Base-by-base conservation (phyloP, 345 rosid genomes). In the Euclidium syriacum region DNA sequence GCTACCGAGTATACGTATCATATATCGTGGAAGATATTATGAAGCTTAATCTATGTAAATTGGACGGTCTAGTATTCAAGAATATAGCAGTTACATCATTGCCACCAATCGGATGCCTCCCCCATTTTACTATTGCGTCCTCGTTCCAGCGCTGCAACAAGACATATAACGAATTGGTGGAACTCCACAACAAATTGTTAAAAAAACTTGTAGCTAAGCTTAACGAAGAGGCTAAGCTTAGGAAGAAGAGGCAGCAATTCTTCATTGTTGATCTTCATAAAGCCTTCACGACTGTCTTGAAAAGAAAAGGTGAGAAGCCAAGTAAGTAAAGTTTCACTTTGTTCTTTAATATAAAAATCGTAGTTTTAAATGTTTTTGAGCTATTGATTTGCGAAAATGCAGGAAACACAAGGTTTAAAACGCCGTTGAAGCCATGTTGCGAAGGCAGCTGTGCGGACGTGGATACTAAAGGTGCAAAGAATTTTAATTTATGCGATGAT, bases 81-180 rank as follows among this genome's bases (percentile, higher is more conserved):
- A 84, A 73, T 59, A 38, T 89, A 26, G 78, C 52, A 1, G 77
- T 83, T 14, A 36, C 72, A 0, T 43, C 73, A 9, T 53, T 89
- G 15, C 82, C 57, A 8, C 96, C 96, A 1, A 32, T 83, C 16
- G 96, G 96, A 0, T 89, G 96, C 68, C 86, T 89, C 32, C 97
- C 97, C 3, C 22, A 0, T 0, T 57, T 22, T 41, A 79, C 91
- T 1, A 1, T 2, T 3, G 9, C 10, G 1, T 46, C 67, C 17
- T 74, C 83, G 2, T 86, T 68, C 61, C 53, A 40, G 17, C 69
- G 65, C 18, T 86, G 95, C 80, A 76, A 80, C 29, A 73, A 11
- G 23, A 61, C 73, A 2, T 12, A 40, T 10, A 81, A 79, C 64
- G n/a, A 12, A 3, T 73, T 80, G 0, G 82, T 65, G 2, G 3